Conservation (phyloP, 2,329 filamentous ascomycete genomes). For the Penicillium sp. region DNA sequence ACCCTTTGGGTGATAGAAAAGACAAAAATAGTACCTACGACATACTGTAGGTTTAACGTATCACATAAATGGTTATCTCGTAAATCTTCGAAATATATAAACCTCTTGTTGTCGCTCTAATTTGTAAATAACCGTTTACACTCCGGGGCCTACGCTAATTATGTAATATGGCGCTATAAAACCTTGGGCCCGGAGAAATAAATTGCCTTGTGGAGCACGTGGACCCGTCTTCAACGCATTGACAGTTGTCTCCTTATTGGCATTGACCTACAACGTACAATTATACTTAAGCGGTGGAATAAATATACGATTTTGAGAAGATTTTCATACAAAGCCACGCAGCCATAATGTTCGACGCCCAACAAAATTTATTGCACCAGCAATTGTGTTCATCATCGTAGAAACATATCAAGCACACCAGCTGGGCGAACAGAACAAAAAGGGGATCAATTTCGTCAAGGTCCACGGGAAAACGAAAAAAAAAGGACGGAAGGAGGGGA, state of each 20-base stretch:
- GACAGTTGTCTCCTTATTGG: neutral
- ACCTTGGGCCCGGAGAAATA: conserved; percentile 3
- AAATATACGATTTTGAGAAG: conserved; percentile 16
- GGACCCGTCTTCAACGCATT: neutral
- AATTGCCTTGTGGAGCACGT: conserved; percentile 8
- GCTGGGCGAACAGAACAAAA: conserved; percentile 19
- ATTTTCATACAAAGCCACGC: conserved; percentile 20
- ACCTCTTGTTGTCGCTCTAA: too few species aligned
- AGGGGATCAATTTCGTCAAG: conserved; percentile 26
- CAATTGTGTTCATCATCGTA: conserved; percentile 10
- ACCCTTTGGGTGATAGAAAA: too few species aligned
- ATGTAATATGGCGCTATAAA: neutral
- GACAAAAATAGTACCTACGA: too few species aligned
- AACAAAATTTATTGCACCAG: conserved; percentile 3
- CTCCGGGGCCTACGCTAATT: neutral
- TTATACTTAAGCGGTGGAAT: neutral
- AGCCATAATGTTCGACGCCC: conserved; percentile 22
- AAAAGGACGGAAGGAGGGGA: conserved; percentile 18
- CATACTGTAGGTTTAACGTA: too few species aligned
- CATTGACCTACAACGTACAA: neutral
- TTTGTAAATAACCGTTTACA: neutral
- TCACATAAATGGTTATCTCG: too few species aligned
- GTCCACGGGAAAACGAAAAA: conserved; percentile 16
- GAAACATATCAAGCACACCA: conserved; percentile 19
- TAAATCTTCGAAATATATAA: too few species aligned